Conservation (phyloP, 768 basidiomycete species). For the Tephrocybe sp. region DNA sequence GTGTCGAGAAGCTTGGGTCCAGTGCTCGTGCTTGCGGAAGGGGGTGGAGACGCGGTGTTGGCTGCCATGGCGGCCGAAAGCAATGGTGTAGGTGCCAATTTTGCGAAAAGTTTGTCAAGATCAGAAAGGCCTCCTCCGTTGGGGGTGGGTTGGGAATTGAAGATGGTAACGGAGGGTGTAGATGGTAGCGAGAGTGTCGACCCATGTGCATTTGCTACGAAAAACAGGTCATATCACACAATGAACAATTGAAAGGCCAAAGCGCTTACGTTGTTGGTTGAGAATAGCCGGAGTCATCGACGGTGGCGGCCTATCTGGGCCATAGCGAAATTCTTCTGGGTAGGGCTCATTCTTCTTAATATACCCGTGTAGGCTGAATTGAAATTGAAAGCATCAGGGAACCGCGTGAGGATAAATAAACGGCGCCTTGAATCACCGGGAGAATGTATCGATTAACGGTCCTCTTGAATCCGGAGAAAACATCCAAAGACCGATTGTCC, state of each 20-base stretch:
- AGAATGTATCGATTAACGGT: slow-evolving; percentile 50
- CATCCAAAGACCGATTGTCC: slow-evolving; percentile 75
- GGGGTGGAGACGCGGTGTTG: slow-evolving; percentile 25
- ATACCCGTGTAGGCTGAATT: slow-evolving; percentile 54
- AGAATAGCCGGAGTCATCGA: slow-evolving; percentile 34
- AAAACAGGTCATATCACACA: slow-evolving; percentile 3
- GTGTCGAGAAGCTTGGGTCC: slow-evolving; percentile 61
- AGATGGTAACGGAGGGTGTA: slow-evolving; percentile 4
- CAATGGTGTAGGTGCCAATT: slow-evolving; percentile 28
- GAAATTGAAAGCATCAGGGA: slow-evolving; percentile 5
- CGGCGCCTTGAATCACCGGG: slow-evolving; percentile 11
- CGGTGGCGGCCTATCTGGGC: slow-evolving; percentile 63
- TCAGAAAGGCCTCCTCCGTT: slow-evolving; percentile 32
- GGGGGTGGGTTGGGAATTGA: slow-evolving; percentile 4
- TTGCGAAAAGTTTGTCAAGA: slow-evolving; percentile 47
- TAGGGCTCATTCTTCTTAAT: slow-evolving; percentile 66
- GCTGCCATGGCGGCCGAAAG: slow-evolving; percentile 11
- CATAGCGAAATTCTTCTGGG: slow-evolving; percentile 70
- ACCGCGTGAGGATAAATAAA: neutral
- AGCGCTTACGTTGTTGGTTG: slow-evolving; percentile 14
- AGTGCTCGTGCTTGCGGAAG: slow-evolving; percentile 29
- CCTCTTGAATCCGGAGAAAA: slow-evolving; percentile 67
- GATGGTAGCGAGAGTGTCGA: neutral
- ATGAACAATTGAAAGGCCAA: neutral
- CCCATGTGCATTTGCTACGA: slow-evolving; percentile 3